Evolutionary conservation across 768 basidiomycete genomes (phyloP), one percentile per base, ranked within the genome.

Genomic region (Postia placenta): DNA sequence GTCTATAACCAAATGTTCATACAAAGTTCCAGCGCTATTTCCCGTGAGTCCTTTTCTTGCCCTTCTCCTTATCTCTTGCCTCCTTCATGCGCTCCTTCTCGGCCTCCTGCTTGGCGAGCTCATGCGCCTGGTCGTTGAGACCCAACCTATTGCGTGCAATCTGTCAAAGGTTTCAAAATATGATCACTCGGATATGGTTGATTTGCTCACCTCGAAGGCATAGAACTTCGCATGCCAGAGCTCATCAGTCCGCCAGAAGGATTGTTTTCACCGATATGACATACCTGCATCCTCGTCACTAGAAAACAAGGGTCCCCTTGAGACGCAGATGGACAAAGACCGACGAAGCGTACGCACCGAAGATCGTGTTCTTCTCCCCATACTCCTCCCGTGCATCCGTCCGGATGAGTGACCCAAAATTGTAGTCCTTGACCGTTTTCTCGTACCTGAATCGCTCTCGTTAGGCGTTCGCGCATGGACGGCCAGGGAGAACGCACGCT

Each of bases 321-420:
- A 40, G 47, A 5, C 24, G 40, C 19, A 39, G 35, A 11, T 15
- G 15, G 20, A 15, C n/a, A 33, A 14, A n/a, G n/a, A 41, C 17
- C 2, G 27, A 28, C 6, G 11, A 4, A 23, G 12, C 49, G 45
- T 23, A 63, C 78, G 17, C 61, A 88, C 93, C 94, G 61, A 99
- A 93, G 55, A 97, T 95, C 5, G 92, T 89, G 70, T 98, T 99
- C 26, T 74, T 78, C 73, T 98, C 87, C 11, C 79, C 81, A 66
- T 98, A 99, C 63, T 94, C 92, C 48, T 79, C 74, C 42, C 70
- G 72, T 30, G 85, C 77, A 60, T 96, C 80, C 41, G 79, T 84
- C 44, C 96, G 80, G 55, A 99, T 86, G 56, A 99, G 73, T 1
- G 91, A 97, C 17, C 96, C 96, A 68, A 97, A 97, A 75, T 98